phyloP scores from a whole-genome alignment of 345 rosid species.

The Conringia planisiliqua region DNA sequence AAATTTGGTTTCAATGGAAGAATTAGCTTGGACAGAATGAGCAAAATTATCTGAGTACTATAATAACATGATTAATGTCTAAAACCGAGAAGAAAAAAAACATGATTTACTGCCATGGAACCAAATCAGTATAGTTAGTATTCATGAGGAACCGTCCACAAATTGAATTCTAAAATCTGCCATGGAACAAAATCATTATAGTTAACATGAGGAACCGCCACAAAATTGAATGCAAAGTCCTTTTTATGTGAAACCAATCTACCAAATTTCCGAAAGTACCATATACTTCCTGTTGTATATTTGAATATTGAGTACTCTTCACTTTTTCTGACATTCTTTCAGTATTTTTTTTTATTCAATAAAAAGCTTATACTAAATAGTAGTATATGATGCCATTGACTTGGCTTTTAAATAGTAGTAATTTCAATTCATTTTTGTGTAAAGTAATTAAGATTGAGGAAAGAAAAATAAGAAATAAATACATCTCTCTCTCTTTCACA shows the following conservation, averaged over 20 bases:
- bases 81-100: too few relatives aligned
- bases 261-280: neutral
- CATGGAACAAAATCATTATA: neutral
- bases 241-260: neutral
- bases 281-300: neutral
- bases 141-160: too few relatives aligned
- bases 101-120: too few relatives aligned
- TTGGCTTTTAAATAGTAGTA: neutral
- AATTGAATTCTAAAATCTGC: neutral
- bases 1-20: neutral
- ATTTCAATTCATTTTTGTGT: neutral
- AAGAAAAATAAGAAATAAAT: neutral
- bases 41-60: neutral
- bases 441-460: neutral
- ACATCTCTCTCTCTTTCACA: neutral
- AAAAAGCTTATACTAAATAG: neutral
- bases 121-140: too few relatives aligned
- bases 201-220: neutral
- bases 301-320: neutral
- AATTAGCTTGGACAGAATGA: neutral
- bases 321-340: neutral
- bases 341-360: neutral
- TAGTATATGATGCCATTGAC: neutral
- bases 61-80: neutral
- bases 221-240: neutral